phyloP scores from a whole-genome alignment of 768 basidiomycete species.

The Gautieria morchelliformis region DNA sequence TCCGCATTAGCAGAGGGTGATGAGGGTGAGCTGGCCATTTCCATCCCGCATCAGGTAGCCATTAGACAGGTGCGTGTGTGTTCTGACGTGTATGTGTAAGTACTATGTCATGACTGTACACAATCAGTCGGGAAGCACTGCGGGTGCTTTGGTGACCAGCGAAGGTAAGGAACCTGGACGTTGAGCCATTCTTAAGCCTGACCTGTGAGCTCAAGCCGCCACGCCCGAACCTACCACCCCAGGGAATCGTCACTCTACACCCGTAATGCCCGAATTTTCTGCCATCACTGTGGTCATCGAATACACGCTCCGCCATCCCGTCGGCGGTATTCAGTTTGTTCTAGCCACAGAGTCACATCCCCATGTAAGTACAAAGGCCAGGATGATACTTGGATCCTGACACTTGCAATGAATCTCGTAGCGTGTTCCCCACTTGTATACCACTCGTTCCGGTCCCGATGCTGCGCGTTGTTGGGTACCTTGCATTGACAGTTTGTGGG shows the following conservation, averaged over 20 bases:
- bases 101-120: slow-evolving; percentile 9
- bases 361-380: slow-evolving; percentile 45
- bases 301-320: slow-evolving; percentile 75
- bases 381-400: slow-evolving; percentile 3
- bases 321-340: slow-evolving; percentile 80
- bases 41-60: slow-evolving; percentile 65
- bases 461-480: slow-evolving; percentile 99
- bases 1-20: slow-evolving; percentile 84
- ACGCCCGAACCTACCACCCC: slow-evolving; percentile 81
- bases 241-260: slow-evolving; percentile 27
- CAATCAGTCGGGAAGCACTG: slow-evolving; percentile 18
- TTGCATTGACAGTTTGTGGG: slow-evolving; percentile 90
- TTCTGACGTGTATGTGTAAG: slow-evolving; percentile 20
- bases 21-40: slow-evolving; percentile 90
- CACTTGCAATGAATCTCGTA: slow-evolving; percentile 21
- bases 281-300: slow-evolving; percentile 69
- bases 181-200: neutral
- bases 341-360: slow-evolving; percentile 75
- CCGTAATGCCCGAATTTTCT: slow-evolving; percentile 52
- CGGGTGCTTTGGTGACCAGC: slow-evolving; percentile 34
- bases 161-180: slow-evolving; percentile 39
- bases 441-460: slow-evolving; percentile 78
- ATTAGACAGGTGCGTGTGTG: slow-evolving; percentile 49
- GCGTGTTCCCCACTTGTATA: slow-evolving; percentile 91
- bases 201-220: slow-evolving; percentile 33